phyloP scores from a whole-genome alignment of 2,329 filamentous ascomycete species.

The Metarhizium brunneum region DNA sequence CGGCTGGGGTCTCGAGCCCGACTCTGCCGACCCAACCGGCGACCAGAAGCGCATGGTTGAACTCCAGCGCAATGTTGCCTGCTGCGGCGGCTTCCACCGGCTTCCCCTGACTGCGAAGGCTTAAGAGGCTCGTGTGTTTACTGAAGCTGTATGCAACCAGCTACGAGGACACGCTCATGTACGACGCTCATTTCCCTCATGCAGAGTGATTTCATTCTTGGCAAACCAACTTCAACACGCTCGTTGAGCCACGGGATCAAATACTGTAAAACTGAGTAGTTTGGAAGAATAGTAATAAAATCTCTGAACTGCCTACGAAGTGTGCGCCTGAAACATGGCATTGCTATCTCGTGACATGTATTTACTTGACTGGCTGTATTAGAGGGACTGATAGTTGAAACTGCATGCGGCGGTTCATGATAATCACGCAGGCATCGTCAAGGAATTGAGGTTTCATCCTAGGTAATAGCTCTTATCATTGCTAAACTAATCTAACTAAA shows the following conservation, averaged over 20 bases:
- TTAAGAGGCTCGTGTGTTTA: background rate
- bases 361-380: no score
- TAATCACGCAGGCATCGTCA: no score
- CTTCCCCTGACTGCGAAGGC: slow-evolving; percentile 18
- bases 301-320: background rate
- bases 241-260: background rate
- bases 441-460: no score
- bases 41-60: slow-evolving; percentile 68
- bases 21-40: slow-evolving; percentile 57
- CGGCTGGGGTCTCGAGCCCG: slow-evolving; percentile 53
- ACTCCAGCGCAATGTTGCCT: slow-evolving; percentile 58
- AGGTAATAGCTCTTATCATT: no score
- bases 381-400: no score
- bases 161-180: no score
- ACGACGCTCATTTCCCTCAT: background rate
- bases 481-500: no score
- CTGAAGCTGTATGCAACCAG: background rate
- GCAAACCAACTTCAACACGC: background rate
- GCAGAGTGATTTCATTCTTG: background rate
- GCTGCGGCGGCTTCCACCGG: slow-evolving; percentile 54
- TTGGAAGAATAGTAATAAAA: background rate
- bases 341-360: no score
- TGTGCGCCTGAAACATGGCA: no score
- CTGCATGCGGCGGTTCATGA: no score
- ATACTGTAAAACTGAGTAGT: background rate